Percentiles rank a stretch among this genome's conserved stretches.
These are phyloP conservation scores for Cymbidium sinense DNA, from an alignment of 106 monocot genomes.

Conservation along the genomic window DNA sequence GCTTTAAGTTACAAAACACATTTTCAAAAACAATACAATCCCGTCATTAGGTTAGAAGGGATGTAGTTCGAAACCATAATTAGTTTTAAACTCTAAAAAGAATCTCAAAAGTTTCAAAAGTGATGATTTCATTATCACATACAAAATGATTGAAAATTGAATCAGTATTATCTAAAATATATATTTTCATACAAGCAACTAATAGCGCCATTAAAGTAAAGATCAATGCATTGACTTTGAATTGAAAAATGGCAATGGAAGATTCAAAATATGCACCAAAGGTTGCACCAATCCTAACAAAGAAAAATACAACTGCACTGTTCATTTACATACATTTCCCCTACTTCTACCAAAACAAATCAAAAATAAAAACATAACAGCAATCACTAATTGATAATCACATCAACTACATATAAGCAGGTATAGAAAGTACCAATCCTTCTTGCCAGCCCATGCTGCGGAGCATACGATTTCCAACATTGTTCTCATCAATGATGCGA, in stretches of 20 bases:
- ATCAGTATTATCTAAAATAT: not conserved
- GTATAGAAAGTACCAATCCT: constrained; percentile 70
- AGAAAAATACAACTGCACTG: not conserved
- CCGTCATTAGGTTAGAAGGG: not conserved
- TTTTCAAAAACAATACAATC: not conserved
- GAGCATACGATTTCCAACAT: constrained; percentile 94
- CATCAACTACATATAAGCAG: not conserved
- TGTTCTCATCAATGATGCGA: constrained; percentile 83
- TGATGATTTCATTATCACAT: not conserved
- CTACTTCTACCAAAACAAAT: not conserved
- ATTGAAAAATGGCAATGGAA: not conserved
- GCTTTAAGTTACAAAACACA: not conserved
- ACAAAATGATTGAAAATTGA: not conserved
- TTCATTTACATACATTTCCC: constrained; percentile 1
- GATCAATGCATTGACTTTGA: not conserved
- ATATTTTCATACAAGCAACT: not conserved
- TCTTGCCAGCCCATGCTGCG: constrained; percentile 99
- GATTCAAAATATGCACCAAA: not conserved
- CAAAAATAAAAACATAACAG: not conserved
- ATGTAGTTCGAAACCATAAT: not conserved
- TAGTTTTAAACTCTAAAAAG: not conserved
- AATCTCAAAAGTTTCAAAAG: not conserved
- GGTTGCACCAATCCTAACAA: not conserved
- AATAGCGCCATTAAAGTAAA: not conserved
- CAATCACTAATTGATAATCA: not conserved